phyloP scores from a whole-genome alignment of 345 rosid genomes.

The Hibiscus tridactylites region DNA sequence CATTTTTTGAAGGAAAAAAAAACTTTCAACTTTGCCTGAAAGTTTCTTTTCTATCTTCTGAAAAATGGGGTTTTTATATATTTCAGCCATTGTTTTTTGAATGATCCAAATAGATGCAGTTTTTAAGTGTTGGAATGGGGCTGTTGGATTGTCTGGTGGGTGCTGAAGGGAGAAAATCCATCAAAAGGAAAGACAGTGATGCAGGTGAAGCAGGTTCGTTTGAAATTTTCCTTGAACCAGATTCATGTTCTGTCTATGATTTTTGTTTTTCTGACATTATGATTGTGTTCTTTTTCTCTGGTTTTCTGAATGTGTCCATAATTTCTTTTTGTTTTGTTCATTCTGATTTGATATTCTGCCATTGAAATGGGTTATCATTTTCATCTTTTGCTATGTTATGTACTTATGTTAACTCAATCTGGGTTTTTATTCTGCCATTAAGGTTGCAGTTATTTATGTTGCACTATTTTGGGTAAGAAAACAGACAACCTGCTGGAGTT shows the following conservation, averaged over 20 bases:
- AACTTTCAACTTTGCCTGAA: not conserved
- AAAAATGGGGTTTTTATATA: not conserved
- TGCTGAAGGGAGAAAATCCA: slow-evolving; percentile 40
- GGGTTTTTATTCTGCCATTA: too few species aligned
- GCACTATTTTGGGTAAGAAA: not conserved
- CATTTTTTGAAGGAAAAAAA: not conserved
- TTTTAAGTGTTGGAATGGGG: slow-evolving; percentile 28
- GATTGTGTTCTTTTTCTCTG: not conserved
- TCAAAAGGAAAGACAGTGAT: slow-evolving; percentile 92
- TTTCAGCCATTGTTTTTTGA: not conserved
- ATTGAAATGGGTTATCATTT: not conserved
- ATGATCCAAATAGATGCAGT: not conserved
- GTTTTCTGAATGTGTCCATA: too few species aligned
- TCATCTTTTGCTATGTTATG: not conserved
- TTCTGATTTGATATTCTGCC: not conserved
- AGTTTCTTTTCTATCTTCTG: not conserved
- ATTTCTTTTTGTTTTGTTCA: not conserved
- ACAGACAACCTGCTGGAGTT: not conserved
- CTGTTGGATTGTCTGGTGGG: slow-evolving; percentile 35
- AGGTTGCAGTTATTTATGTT: not conserved
- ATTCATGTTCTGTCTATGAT: not conserved
- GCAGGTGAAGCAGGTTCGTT: slow-evolving; percentile 85
- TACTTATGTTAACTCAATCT: too few species aligned
- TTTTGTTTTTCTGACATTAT: not conserved
- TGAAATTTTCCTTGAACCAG: not conserved